Base-by-base conservation (phyloP, 495 filamentous ascomycete species). In the Neurospora hispaniola region DNA sequence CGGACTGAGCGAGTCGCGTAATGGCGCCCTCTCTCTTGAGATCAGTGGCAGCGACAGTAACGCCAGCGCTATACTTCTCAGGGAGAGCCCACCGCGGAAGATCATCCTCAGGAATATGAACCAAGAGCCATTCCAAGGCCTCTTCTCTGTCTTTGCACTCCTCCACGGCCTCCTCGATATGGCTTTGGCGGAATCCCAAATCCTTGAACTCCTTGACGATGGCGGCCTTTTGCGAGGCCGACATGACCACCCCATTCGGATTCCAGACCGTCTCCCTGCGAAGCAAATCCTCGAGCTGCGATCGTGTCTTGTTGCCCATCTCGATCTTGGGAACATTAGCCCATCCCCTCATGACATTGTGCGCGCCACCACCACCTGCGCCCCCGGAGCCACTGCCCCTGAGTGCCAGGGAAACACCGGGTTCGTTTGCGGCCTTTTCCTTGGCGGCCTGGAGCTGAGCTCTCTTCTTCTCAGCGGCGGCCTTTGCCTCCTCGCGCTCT, bases 51-150 rank as follows among this genome's bases (percentile, higher is more conserved):
- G 89, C 94, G 73, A 98, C 89, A 66, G 89, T 92, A 69, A 98
- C 89, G 18, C 96, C 96, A 11, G 94, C 94, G 2, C 89, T 88
- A 77, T 99, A 99, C 54, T 88, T 89, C 81, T 96, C 95, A 4
- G 96, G 96, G 35, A 99, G 84, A 79, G 92, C 91, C 93, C 94
- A 97, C 20, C 86, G 80, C 0, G 96, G 96, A 3, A 98, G 82
- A 79, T 99, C 96, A 79, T 98, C 96, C 80, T 99, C 96, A 3
- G 96, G 96, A 23, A 99, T 92, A 81, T 99, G 94, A 41, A 98
- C 92, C 27, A 99, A 85, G 23, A 99, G 88, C 96, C 96, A 99
- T 76, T 89, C 88, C 9, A 99, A 84, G 14, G 93, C 88, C 80
- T 98, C 96, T 79, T 98, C 94, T n/a, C 90, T 86, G 79, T 97